Conservation (phyloP, 78 protist species). For the Dictyostelium intermedium region DNA sequence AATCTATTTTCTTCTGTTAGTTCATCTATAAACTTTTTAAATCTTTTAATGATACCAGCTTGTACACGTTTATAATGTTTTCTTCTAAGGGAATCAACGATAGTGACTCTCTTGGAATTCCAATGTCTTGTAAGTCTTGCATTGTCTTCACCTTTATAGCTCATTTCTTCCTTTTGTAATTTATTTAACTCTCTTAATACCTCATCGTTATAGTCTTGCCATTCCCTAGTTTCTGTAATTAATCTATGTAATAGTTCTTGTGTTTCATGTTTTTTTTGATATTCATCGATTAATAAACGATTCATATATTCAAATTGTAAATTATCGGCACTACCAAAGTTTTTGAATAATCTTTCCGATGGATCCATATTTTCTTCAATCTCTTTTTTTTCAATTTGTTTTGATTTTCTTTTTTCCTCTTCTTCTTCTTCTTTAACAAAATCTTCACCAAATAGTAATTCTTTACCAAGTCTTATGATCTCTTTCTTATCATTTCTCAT, state of each 20-base stretch:
- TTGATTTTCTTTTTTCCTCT: neutral
- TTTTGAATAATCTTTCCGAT: no score
- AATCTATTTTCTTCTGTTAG: neutral
- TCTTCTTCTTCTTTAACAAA: neutral
- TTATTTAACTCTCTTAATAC: neutral
- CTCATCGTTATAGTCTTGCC: constrained; percentile 3
- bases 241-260: neutral
- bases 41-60: neutral
- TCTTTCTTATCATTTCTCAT: neutral
- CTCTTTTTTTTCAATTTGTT: no score
- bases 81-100: constrained; percentile 5
- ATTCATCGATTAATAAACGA: neutral
- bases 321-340: neutral
- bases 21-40: neutral
- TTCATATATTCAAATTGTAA: neutral
- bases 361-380: no score
- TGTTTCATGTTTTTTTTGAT: neutral
- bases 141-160: neutral
- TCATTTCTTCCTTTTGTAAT: neutral
- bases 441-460: neutral
- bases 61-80: constrained; percentile 37
- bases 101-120: neutral
- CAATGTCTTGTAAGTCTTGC: neutral
- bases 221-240: neutral
- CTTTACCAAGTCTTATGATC: neutral